Evolutionary conservation across 2,329 filamentous ascomycete species (phyloP).

Genomic region (Elsinoe fawcettii): DNA sequence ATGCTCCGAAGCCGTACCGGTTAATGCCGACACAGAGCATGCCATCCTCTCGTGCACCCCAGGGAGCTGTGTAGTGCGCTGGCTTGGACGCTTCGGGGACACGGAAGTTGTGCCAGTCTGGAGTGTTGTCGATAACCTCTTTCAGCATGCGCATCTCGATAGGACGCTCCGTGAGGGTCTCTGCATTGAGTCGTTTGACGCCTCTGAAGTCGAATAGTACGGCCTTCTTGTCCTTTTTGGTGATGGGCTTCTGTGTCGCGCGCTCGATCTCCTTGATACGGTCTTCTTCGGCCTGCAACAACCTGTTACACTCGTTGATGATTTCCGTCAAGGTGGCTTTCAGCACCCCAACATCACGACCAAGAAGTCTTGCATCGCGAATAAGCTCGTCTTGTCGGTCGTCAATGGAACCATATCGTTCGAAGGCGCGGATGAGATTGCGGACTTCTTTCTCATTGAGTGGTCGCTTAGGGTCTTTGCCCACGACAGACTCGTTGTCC

Average conservation of each 20-base stretch:
- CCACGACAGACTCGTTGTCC: conserved; percentile 42
- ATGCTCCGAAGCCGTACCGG: conserved; percentile 89
- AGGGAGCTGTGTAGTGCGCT: conserved; percentile 82
- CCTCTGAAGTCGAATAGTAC: conserved; percentile 91
- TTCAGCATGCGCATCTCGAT: conserved; percentile 79
- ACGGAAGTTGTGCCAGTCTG: conserved; percentile 73
- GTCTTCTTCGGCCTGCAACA: conserved; percentile 66
- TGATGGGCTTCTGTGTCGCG: conserved; percentile 67
- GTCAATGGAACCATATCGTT: conserved; percentile 83
- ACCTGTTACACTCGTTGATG: conserved; percentile 59
- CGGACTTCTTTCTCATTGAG: conserved; percentile 88
- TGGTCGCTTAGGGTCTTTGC: conserved; percentile 75
- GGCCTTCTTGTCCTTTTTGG: conserved; percentile 96
- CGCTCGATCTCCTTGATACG: conserved; percentile 58
- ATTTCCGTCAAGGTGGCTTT: conserved; percentile 69
- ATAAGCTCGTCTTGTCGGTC: conserved; percentile 83
- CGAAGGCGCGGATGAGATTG: conserved; percentile 81
- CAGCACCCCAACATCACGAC: conserved; percentile 75
- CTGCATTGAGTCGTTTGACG: conserved; percentile 90
- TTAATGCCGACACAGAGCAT: conserved; percentile 95
- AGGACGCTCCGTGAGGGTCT: conserved; percentile 87
- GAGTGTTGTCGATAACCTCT: conserved; percentile 55
- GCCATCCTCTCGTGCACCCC: conserved; percentile 88
- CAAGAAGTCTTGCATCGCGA: conserved; percentile 73
- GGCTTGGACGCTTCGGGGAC: conserved; percentile 87